Evolutionary conservation across 768 basidiomycete genomes (phyloP), one percentile per base, ranked within the genome.

Genomic region (Phylloporus sp.): DNA sequence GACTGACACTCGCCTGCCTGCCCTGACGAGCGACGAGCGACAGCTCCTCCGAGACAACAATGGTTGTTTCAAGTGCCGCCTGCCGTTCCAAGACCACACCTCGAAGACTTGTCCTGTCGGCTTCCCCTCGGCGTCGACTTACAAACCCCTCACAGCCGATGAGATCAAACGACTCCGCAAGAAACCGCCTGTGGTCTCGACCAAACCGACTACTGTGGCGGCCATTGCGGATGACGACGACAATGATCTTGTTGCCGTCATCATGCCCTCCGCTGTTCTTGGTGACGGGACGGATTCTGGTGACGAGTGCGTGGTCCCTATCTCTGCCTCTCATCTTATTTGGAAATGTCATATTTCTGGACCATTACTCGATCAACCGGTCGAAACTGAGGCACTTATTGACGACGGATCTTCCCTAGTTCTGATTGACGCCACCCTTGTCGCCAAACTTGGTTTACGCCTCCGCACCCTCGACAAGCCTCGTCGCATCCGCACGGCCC

Each of bases 351-450:
- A 38, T 3, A 1, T 63, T 4, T 31, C 35, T 11, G 54, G 51
- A 38, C 54, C 13, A 2, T 3, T 5, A 2, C 26, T 9, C 2
- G 11, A 9, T 20, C 20, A 10, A 9, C 52, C 49, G 5, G 1
- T 61, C 0, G 14, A 3, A 11, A 40, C 61, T 0, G 36, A 49
- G 1, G 49, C 52, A 0, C 36, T 69, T 1, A 61, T 69, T 60
- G 64, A 70, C 36, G 34, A 53, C 42, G 65, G 66, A 4, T 59
- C 64, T 1, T 54, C 60, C 23, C 3, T 69, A 40, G 68, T 68
- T 38, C 46, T 73, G 18, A 69, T 71, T 43, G 33, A 57, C 18
- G 28, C 56, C 9, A 44, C 51, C 1, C 28, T 50, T 45, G 1
- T n/a, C n/a, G n/a, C n/a, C n/a, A 42, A 47, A 1, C 44, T 60